phyloP scores from a whole-genome alignment of 2,329 filamentous ascomycete genomes.

The Pyricularia sp. region DNA sequence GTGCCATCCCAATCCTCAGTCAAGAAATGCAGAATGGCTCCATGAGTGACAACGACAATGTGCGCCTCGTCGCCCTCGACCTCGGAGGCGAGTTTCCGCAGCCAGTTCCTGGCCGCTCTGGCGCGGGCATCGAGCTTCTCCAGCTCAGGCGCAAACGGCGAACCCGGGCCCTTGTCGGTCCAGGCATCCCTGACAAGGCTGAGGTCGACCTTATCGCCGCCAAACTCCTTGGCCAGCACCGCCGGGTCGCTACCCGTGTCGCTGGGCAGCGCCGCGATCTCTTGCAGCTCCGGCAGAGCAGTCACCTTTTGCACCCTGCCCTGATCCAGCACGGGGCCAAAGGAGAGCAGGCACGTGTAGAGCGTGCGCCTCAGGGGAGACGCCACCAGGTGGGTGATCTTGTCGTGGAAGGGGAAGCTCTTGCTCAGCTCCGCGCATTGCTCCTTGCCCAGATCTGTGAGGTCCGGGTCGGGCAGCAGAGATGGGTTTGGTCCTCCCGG shows the following conservation, averaged over 20 bases:
- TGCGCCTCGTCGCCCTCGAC: conserved; percentile 40
- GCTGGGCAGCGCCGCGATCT: conserved; percentile 65
- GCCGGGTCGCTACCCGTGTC: conserved; percentile 58
- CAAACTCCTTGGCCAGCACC: conserved; percentile 52
- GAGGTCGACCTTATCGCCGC: conserved; percentile 46
- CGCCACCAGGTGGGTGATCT: conserved; percentile 62
- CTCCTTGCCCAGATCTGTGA: conserved; percentile 65
- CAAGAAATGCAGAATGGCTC: conserved; percentile 75
- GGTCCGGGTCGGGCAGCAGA: conserved; percentile 62
- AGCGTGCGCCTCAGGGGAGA: conserved; percentile 76
- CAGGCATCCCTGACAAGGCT: conserved; percentile 53
- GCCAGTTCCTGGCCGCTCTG: conserved; percentile 45
- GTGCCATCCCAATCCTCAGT: conserved; percentile 71
- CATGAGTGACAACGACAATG: conserved; percentile 72
- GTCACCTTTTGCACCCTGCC: conserved; percentile 39
- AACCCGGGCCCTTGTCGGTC: conserved; percentile 53
- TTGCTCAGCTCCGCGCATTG: conserved; percentile 60
- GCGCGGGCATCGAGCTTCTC: conserved; percentile 52
- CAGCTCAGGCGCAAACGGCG: conserved; percentile 35
- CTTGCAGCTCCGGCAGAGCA: conserved; percentile 68
- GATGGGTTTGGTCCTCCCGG: conserved; percentile 40
- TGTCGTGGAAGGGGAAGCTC: conserved; percentile 54
- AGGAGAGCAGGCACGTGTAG: conserved; percentile 64
- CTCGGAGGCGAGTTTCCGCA: conserved; percentile 38
- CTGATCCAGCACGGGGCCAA: conserved; percentile 43